These are phyloP conservation scores for Candida tammaniensis DNA, from an alignment of 805 yeast species.

Conservation along the genomic window DNA sequence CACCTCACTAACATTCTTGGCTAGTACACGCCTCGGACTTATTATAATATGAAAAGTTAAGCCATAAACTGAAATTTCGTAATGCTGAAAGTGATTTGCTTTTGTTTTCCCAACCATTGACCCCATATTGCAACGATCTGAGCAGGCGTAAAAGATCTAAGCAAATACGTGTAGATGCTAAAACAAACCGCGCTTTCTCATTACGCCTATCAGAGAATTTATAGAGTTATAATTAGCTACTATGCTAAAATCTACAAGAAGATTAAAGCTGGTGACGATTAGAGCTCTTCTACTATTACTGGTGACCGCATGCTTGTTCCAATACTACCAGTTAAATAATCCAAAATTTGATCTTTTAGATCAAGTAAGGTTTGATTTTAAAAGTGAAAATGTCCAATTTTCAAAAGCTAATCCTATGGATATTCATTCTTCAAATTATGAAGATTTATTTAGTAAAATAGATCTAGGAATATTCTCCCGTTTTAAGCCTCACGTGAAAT, in stretches of 20 bases:
- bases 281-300: neutral
- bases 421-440: conserved; percentile 8
- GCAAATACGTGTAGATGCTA: no score
- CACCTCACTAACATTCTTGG: no score
- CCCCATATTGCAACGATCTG: no score
- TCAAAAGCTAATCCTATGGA: conserved; percentile 3
- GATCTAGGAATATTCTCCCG: conserved; percentile 6
- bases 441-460: conserved; percentile 9
- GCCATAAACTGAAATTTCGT: no score
- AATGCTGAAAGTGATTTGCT: no score
- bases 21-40: no score
- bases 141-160: no score
- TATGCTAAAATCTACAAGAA: conserved; percentile 6
- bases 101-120: no score
- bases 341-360: conserved; percentile 5
- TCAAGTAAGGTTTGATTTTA: neutral
- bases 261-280: neutral
- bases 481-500: conserved; percentile 15
- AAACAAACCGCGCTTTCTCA: no score
- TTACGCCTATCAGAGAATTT: no score
- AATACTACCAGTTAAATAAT: conserved; percentile 1
- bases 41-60: no score
- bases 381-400: neutral
- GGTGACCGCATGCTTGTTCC: neutral
- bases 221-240: no score